A percentile compares a stretch with the other conserved stretches of the same genome.
phyloP scores from a whole-genome alignment of 75 land plant species.

The Picea glauca region DNA sequence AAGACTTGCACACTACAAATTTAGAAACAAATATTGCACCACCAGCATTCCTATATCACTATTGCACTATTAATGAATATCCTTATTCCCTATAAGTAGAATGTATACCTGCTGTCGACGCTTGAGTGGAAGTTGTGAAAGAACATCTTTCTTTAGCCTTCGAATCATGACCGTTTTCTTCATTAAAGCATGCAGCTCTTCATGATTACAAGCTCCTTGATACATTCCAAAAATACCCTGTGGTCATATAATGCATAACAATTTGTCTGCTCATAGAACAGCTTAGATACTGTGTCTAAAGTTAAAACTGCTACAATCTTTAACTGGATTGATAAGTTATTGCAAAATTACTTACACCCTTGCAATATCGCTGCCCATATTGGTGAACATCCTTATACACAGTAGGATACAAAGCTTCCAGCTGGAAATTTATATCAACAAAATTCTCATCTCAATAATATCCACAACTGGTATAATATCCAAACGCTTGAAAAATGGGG shows the following conservation, averaged over 20 bases:
- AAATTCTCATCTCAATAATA: slow-evolving; percentile 3
- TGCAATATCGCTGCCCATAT: slow-evolving; percentile 93
- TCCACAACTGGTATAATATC: background rate
- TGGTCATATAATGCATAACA: background rate
- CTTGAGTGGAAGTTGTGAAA: slow-evolving; percentile 82
- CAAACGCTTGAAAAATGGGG: background rate
- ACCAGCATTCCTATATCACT: background rate
- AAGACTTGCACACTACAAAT: too few relatives aligned
- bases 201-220: slow-evolving; percentile 93
- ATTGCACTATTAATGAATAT: background rate
- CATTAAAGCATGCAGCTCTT: slow-evolving; percentile 91
- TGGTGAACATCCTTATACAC: slow-evolving; percentile 83
- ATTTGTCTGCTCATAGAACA: background rate
- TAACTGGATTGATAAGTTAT: too few relatives aligned
- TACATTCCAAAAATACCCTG: slow-evolving; percentile 88
- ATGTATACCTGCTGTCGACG: slow-evolving; percentile 83
- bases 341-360: slow-evolving; percentile 70
- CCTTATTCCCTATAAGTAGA: background rate
- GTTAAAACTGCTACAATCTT: background rate
- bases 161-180: slow-evolving; percentile 95
- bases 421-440: slow-evolving; percentile 32
- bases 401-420: slow-evolving; percentile 85
- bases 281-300: background rate
- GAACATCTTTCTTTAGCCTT: slow-evolving; percentile 92
- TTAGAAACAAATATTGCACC: background rate